Base-by-base conservation (phyloP, 164 flowering plant genomes). In the Protea cynaroides region DNA sequence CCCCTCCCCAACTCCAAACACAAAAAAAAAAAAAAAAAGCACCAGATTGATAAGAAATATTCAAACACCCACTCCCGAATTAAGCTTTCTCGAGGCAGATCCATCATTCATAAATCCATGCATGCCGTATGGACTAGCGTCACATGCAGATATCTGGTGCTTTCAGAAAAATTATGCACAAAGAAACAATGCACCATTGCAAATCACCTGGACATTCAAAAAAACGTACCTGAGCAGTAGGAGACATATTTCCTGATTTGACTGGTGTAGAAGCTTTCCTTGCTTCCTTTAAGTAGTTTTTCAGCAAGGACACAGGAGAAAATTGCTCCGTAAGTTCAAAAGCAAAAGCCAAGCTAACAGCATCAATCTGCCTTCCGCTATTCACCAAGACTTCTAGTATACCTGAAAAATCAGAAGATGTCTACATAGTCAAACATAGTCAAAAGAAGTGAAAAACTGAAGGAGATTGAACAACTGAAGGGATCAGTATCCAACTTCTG, bases 311-410 rank as follows among this genome's bases (percentile, higher is more conserved):
- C 56, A 89, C 87, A 50, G 96, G 97, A 36, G 86, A 68, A 64
- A 86, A 91, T 78, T 82, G 81, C 61, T 78, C 87, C 0, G 89
- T 89, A 44, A 91, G 86, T 58, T 82, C 85, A 82, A 94, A 94
- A 43, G 96, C 93, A 80, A 79, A 84, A 59, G 96, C 91, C 75
- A 94, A 65, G 76, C 89, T 94, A 71, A 94, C 89, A 57, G 96
- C 99, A 76, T 94, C 99, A 65, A 94, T 82, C 52, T 94, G 93
- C 75, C 95, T 84, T 67, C 96, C 95, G 73, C 84, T 83, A 34
- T 74, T 91, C 8, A 86, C 73, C 71, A 94, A 69, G 15, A 86
- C 85, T 68, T 89, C 86, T 69, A 94, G 87, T 47, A 91, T 89
- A 77, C 92, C 97, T 94, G 87, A 40, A 70, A 23, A 71, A 59